Evolutionary conservation across 2,329 filamentous ascomycete species (phyloP).

Genomic region (Aspergillus thermomutatus): DNA sequence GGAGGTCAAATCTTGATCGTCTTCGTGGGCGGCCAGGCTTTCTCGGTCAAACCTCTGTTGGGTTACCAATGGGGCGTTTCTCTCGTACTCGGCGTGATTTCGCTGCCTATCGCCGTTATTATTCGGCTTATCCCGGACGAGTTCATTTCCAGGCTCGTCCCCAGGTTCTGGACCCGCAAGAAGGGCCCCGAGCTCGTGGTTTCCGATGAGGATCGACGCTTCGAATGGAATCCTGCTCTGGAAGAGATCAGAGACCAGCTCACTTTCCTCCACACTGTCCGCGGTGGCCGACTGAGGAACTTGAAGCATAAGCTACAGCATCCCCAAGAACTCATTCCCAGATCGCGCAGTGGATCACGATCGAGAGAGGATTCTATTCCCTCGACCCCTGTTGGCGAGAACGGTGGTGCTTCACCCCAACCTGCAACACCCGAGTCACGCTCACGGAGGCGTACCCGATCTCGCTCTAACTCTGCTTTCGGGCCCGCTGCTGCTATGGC

Average conservation of each 20-base stretch:
- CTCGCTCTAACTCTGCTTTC: slow-evolving; percentile 57
- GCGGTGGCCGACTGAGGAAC: slow-evolving; percentile 59
- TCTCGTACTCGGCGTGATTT: slow-evolving; percentile 63
- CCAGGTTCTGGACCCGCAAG: slow-evolving; percentile 36
- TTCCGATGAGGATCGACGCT: slow-evolving; percentile 46
- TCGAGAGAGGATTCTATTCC: slow-evolving; percentile 47
- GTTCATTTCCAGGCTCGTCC: slow-evolving; percentile 45
- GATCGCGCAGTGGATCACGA: slow-evolving; percentile 42
- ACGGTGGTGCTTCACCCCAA: slow-evolving; percentile 32
- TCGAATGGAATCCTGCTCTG: slow-evolving; percentile 59
- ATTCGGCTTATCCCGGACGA: slow-evolving; percentile 60
- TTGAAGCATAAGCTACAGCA: slow-evolving; percentile 61
- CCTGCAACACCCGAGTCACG: slow-evolving; percentile 55
- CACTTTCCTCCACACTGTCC: slow-evolving; percentile 60
- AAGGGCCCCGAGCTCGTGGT: slow-evolving; percentile 42
- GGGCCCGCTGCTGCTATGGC: slow-evolving; percentile 63
- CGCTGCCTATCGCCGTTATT: slow-evolving; percentile 62
- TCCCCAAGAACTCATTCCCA: slow-evolving; percentile 46
- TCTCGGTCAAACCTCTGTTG: slow-evolving; percentile 60
- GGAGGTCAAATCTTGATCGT: slow-evolving; percentile 70
- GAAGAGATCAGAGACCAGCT: slow-evolving; percentile 63
- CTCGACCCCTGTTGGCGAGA: slow-evolving; percentile 54
- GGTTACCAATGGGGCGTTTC: slow-evolving; percentile 68
- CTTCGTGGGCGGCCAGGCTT: slow-evolving; percentile 66
- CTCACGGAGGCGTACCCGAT: slow-evolving; percentile 49